These are phyloP conservation scores for Colletotrichum neosansevieriae DNA, from an alignment of 2,329 filamentous ascomycete species.

Conservation along the genomic window DNA sequence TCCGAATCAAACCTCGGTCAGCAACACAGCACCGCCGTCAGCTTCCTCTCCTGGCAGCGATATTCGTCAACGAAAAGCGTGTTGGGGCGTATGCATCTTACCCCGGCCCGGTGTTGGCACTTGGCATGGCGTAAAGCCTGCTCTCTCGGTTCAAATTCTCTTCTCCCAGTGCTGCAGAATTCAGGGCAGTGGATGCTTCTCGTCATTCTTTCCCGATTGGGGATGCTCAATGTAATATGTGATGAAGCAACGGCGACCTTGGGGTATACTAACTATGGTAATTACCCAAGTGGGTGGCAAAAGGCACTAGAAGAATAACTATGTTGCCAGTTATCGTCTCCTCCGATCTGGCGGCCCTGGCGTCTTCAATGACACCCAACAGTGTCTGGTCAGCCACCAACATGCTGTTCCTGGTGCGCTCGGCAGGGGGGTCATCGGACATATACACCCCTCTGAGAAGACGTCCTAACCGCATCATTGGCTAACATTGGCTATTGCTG, in stretches of 20 bases:
- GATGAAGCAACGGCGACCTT: not conserved
- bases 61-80: not conserved
- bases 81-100: not conserved
- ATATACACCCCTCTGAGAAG: constrained; percentile 26
- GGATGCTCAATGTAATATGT: not conserved
- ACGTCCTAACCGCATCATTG: not conserved
- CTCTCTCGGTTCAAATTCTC: not conserved
- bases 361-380: constrained; percentile 13
- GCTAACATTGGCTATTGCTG: not conserved
- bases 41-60: constrained; percentile 16
- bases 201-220: constrained; percentile 2
- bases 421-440: constrained; percentile 13
- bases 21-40: not conserved
- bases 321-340: not conserved
- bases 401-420: not conserved
- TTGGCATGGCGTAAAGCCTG: not conserved
- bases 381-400: not conserved
- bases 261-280: too few relatives aligned
- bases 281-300: too few relatives aligned
- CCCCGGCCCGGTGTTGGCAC: not conserved
- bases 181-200: constrained; percentile 11
- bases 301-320: too few relatives aligned
- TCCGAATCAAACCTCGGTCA: constrained; percentile 18
- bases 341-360: constrained; percentile 15
- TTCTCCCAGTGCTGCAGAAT: constrained; percentile 6